Base-by-base conservation (phyloP, 1,139 yeast genomes). In the Magnusiomyces sp. region DNA sequence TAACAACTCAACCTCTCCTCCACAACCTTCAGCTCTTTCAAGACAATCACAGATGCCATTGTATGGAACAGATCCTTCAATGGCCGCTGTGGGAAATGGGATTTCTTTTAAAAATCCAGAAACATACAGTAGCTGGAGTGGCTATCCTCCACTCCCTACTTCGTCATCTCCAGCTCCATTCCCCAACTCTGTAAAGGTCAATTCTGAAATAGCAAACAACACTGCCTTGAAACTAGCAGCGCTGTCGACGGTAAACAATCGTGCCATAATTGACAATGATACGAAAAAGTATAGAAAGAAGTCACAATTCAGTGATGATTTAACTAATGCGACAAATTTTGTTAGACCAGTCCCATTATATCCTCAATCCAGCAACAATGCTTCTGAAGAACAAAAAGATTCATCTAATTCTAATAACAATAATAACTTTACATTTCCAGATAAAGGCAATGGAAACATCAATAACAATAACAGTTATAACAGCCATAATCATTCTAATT, bases 151-250 rank as follows among this genome's bases (percentile, higher is more conserved):
- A 50, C 59, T 62, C 2, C 64, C 64, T 1, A 45, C 56, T 17
- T 46, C 55, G 32, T n/a, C n/a, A n/a, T n/a, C n/a, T n/a, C n/a
- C n/a, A n/a, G 37, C 50, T 31, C 50, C 48, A 20, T 48, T 55
- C 14, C 57, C 59, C 10, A 52, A 53, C 44, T 54, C 39, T n/a
- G 31, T 37, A 13, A 31, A 16, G 47, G 49, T 54, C 44, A 58
- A 53, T 45, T 55, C 56, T n/a, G 65, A 62, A 46, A 60, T 62
- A 43, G 53, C 58, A n/a, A 59, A 56, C 48, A 54, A 62, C 11
- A 63, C 69, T 5, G 69, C 70, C n/a, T 60, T 64, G 63, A 66
- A 67, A 48, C 56, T 67, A 55, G 69, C 71, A 0, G 70, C 70
- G n/a, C 54, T 67, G 46, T 59, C 62, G 45, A 65, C 70, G 3